Percentiles rank a stretch among this genome's conserved stretches.
phyloP scores from a whole-genome alignment of 768 basidiomycete species.

The Tulasnella sp. region DNA sequence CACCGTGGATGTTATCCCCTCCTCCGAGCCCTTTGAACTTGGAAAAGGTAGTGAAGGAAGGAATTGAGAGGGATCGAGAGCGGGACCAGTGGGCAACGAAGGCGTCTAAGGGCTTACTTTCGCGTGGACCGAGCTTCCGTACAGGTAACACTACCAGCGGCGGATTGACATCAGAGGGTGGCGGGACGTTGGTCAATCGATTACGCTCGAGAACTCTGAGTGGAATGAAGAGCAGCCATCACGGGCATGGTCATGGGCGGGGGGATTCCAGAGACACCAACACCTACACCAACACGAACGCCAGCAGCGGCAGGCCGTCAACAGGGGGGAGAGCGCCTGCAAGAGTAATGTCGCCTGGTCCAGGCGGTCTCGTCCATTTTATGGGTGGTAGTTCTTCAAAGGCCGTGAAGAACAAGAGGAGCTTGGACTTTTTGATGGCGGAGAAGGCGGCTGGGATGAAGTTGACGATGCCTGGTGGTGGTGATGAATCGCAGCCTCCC shows the following conservation, averaged over 20 bases:
- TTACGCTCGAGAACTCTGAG: slow-evolving; percentile 9
- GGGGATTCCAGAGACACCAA: background rate
- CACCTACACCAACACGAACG: background rate
- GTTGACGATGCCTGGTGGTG: background rate
- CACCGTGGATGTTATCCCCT: background rate
- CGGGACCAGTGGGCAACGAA: slow-evolving; percentile 5
- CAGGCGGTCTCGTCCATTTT: too few relatives aligned
- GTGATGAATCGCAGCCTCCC: background rate
- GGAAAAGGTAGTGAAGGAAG: slow-evolving; percentile 12
- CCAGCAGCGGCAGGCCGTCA: background rate
- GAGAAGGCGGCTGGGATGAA: background rate
- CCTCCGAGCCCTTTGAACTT: background rate
- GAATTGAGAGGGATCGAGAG: background rate
- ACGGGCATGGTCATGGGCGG: background rate
- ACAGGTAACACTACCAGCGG: background rate
- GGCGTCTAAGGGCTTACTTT: background rate
- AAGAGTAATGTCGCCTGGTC: too few relatives aligned
- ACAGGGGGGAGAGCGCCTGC: background rate
- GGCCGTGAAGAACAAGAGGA: background rate
- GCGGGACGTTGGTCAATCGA: background rate
- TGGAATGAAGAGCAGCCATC: slow-evolving; percentile 5
- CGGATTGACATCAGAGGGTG: background rate
- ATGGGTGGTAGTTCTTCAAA: background rate
- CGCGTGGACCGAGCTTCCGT: background rate
- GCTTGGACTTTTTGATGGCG: background rate